phyloP scores from a whole-genome alignment of 805 yeast genomes.

The Zygosaccharomyces rouxii region DNA sequence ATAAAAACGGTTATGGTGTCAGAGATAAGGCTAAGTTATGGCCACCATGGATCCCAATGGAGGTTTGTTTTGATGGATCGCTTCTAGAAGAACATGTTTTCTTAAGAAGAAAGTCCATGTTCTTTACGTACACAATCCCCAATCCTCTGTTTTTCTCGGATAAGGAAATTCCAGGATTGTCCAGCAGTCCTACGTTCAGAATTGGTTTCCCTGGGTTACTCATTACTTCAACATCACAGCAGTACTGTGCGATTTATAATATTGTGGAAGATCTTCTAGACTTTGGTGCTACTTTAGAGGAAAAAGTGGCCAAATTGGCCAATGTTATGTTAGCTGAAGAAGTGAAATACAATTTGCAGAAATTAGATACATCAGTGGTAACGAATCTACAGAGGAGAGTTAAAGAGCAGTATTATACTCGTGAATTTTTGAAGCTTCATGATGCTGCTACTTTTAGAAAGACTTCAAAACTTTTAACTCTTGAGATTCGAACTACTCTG shows the following conservation, averaged over 20 bases:
- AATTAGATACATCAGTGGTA: slow-evolving; percentile 41
- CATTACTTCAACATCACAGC: slow-evolving; percentile 53
- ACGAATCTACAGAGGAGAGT: slow-evolving; percentile 46
- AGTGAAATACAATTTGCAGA: slow-evolving; percentile 36
- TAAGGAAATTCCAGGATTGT: slow-evolving; percentile 20
- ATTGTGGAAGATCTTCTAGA: slow-evolving; percentile 43
- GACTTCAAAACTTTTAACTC: slow-evolving; percentile 37
- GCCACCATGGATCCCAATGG: slow-evolving; percentile 69
- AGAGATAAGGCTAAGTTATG: slow-evolving; percentile 37
- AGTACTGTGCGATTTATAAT: slow-evolving; percentile 50
- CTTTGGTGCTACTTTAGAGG: slow-evolving; percentile 36
- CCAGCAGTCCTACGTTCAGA: slow-evolving; percentile 31
- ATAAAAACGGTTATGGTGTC: slow-evolving; percentile 28
- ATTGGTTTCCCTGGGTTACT: slow-evolving; percentile 44
- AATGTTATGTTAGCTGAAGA: slow-evolving; percentile 54
- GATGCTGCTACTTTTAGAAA: slow-evolving; percentile 35
- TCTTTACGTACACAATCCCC: slow-evolving; percentile 46
- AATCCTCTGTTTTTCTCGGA: slow-evolving; percentile 46
- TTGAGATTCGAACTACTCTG: slow-evolving; percentile 34
- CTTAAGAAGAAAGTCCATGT: slow-evolving; percentile 50
- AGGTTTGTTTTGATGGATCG: slow-evolving; percentile 51
- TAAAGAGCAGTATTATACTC: slow-evolving; percentile 40
- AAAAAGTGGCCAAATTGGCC: slow-evolving; percentile 44
- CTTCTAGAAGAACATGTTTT: slow-evolving; percentile 43
- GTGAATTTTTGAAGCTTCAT: slow-evolving; percentile 39